Evolutionary conservation across 2,329 filamentous ascomycete species (phyloP), one percentile per base, ranked within the genome.

Genomic region (Nemania serpens): DNA sequence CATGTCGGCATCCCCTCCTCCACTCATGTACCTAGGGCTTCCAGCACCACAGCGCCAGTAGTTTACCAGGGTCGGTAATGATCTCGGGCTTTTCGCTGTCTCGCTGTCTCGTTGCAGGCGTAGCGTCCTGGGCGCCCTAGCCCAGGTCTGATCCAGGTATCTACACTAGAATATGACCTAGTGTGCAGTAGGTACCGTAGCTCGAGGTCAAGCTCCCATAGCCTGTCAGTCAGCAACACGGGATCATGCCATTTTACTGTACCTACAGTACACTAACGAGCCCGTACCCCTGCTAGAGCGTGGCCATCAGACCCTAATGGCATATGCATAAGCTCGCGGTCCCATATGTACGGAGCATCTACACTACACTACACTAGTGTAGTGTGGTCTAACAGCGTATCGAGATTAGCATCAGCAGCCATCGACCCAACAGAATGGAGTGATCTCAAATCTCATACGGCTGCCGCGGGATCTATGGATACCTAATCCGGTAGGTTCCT

Each of bases 351-450:
- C 45, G 50, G 55, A 62, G 59, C 58, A 41, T 45, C 55, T 56
- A 29, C 25, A 29, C 25, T 29, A 29, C 25, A n/a, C 25, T 29
- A 29, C 25, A 29, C 25, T 29, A 29, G 25, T 29, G 25, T 29
- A 56, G 41, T 17, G 42, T 41, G n/a, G 36, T 37, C 47, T 41
- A 52, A 29, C 25, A 29, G 25, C 25, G 52, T 45, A 64, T 63
- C 63, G 57, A 61, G 61, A 54, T 65, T 68, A 62, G 65, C 63
- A 68, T 69, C 61, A 69, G 66, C 65, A 59, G 55, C 45, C 58
- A 71, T 71, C 69, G 69, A 71, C 67, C 69, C 69, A 69, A 66
- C 62, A 65, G 63, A 65, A 58, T 65, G 69, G 68, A 64, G 64
- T 69, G 68, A 71, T 70, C 69, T 70, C 62, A 60, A 66, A 64